Percentiles rank a stretch among this genome's conserved stretches.
Evolutionary conservation across 768 basidiomycete species (phyloP).

Genomic region (Russula emetica): DNA sequence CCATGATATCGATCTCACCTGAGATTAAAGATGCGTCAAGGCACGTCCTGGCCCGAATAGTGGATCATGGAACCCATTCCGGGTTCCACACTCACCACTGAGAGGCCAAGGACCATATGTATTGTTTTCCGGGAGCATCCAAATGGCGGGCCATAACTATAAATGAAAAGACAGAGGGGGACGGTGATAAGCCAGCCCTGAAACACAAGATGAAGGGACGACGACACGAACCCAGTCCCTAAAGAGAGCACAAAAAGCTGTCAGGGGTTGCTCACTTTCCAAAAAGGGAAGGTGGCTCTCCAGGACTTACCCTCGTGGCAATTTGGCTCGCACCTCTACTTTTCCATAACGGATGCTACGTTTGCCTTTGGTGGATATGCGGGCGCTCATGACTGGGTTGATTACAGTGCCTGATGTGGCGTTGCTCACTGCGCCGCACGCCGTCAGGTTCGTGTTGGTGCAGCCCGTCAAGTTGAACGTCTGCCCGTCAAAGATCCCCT

Average conservation of each 20-base stretch:
- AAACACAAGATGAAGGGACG: not conserved
- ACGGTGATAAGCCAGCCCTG: not conserved
- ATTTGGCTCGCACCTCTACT: slow-evolving; percentile 78
- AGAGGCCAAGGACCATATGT: slow-evolving; percentile 66
- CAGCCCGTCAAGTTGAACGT: slow-evolving; percentile 81
- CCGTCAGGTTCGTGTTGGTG: slow-evolving; percentile 49
- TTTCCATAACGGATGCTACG: slow-evolving; percentile 75
- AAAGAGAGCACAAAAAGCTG: slow-evolving; percentile 2
- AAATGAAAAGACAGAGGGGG: not conserved
- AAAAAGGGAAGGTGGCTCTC: slow-evolving; percentile 7
- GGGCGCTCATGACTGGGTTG: slow-evolving; percentile 78
- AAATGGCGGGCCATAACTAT: slow-evolving; percentile 69
- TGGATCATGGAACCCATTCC: no score
- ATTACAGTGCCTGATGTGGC: slow-evolving; percentile 61
- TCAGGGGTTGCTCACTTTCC: slow-evolving; percentile 10
- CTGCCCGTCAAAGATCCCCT: slow-evolving; percentile 57
- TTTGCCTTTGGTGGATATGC: slow-evolving; percentile 68
- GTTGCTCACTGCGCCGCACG: slow-evolving; percentile 73
- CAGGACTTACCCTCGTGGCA: slow-evolving; percentile 62
- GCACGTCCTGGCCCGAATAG: not conserved
- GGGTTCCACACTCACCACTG: slow-evolving; percentile 43
- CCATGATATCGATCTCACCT: slow-evolving; percentile 73
- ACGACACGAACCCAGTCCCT: slow-evolving; percentile 26
- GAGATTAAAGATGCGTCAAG: slow-evolving; percentile 32
- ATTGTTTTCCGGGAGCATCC: slow-evolving; percentile 71